A percentile compares a stretch with the other conserved stretches of the same genome.
Conservation (phyloP, 2,329 filamentous ascomycete species). For the Cladosporium sp. region DNA sequence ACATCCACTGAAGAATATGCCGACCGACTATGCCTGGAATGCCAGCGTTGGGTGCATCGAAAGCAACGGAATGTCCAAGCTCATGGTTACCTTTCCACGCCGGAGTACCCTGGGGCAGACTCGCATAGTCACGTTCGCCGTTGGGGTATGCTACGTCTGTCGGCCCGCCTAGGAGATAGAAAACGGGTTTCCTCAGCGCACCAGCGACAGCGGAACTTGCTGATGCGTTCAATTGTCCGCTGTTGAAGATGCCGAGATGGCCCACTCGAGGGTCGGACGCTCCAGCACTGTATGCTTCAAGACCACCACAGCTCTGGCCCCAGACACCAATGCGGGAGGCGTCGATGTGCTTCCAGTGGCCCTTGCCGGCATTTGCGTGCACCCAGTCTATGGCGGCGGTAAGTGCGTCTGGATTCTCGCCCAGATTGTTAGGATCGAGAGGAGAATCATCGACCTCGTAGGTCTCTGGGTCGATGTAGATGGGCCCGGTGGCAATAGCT, state of each 20-base stretch:
- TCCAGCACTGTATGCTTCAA: not conserved
- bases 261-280: not conserved
- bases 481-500: not conserved
- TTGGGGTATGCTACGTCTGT: not conserved
- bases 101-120: not conserved
- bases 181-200: not conserved
- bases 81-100: not conserved
- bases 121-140: not conserved
- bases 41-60: not conserved
- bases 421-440: not conserved
- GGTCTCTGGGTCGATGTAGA: not conserved
- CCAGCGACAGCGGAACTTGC: not conserved
- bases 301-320: constrained; percentile 1
- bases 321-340: not conserved
- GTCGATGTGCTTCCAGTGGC: not conserved
- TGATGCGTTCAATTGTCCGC: not conserved
- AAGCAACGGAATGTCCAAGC: not conserved
- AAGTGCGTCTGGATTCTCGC: not conserved
- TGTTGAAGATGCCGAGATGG: not conserved
- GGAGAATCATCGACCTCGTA: not conserved
- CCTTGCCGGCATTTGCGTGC: not conserved
- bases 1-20: not conserved
- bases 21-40: not conserved
- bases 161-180: not conserved
- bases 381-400: not conserved